Evolutionary conservation across 2,329 filamentous ascomycete genomes (phyloP), one percentile per base, ranked within the genome.

Genomic region (Shiraia bambusicola): DNA sequence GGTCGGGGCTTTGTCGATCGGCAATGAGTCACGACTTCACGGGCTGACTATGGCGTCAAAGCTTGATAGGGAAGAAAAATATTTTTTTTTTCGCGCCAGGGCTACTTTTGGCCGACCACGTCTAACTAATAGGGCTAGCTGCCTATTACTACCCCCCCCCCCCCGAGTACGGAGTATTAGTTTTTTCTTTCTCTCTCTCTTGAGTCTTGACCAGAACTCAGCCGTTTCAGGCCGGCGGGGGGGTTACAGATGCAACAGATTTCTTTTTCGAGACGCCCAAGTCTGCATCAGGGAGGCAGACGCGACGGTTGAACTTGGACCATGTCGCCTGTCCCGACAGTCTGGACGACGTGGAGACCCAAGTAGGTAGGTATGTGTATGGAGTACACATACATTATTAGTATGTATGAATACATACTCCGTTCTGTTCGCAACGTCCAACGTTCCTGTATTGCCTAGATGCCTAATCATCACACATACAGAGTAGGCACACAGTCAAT

Each of bases 331-430:
- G 52, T 61, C 54, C 61, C 60, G 51, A 47, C 42, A 42, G 43
- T 44, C 29, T 54, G 59, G 61, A 58, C 42, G 47, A 42, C 52
- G 61, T 47, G 56, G 60, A 65, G 50, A 33, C 46, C n/a, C 47
- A 54, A 31, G 39, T 47, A 36, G 47, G n/a, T n/a, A n/a, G n/a
- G n/a, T n/a, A n/a, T n/a, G n/a, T 19, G 15, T 16, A 9, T 9
- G n/a, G 9, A 14, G 30, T 11, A 33, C 17, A 17, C 15, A 8
- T 33, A 6, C 15, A 7, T 33, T 5, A 33, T 17, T 33, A 19
- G 3, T 33, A 17, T 8, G 30, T n/a, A n/a, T n/a, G n/a, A n/a
- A n/a, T n/a, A n/a, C n/a, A n/a, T n/a, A n/a, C n/a, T n/a, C n/a
- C n/a, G n/a, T n/a, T n/a, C n/a, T n/a, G n/a, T n/a, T n/a, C n/a